Percentiles rank a stretch among this genome's conserved stretches.
Conservation (phyloP, 345 rosid genomes). For the Kernera saxatilis region DNA sequence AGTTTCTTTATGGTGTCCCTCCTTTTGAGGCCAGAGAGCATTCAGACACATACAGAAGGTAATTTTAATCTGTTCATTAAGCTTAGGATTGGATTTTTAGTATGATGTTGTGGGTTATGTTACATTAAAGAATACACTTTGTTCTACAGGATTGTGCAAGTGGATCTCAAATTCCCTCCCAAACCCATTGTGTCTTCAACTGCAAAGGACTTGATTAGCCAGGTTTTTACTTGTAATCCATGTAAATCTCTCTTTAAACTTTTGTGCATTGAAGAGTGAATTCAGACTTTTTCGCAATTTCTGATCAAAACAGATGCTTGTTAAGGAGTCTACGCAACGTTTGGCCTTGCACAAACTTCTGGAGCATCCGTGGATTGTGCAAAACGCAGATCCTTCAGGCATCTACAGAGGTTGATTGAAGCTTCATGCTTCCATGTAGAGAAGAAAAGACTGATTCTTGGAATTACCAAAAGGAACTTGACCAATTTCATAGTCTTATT, state of each 20-base stretch:
- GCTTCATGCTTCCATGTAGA: not conserved
- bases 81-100: not conserved
- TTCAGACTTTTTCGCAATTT: not conserved
- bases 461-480: not conserved
- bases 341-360: constrained; percentile 83
- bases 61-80: not conserved
- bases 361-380: constrained; percentile 92
- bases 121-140: not conserved
- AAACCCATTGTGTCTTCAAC: constrained; percentile 81
- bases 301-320: constrained; percentile 61
- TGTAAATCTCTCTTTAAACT: not conserved
- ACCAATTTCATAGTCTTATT: not conserved
- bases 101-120: not conserved
- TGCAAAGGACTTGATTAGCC: constrained; percentile 85
- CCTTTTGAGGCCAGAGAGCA: constrained; percentile 91
- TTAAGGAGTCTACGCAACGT: constrained; percentile 76
- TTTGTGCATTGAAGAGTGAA: not conserved
- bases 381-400: constrained; percentile 90
- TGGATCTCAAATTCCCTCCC: constrained; percentile 83
- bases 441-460: not conserved
- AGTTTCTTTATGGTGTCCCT: constrained; percentile 83
- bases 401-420: constrained; percentile 47
- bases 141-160: constrained; percentile 80
- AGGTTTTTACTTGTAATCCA: constrained; percentile 37
- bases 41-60: constrained; percentile 91